Evolutionary conservation across 2,329 filamentous ascomycete genomes (phyloP).

Genomic region (Exophiala lecanii-corni): DNA sequence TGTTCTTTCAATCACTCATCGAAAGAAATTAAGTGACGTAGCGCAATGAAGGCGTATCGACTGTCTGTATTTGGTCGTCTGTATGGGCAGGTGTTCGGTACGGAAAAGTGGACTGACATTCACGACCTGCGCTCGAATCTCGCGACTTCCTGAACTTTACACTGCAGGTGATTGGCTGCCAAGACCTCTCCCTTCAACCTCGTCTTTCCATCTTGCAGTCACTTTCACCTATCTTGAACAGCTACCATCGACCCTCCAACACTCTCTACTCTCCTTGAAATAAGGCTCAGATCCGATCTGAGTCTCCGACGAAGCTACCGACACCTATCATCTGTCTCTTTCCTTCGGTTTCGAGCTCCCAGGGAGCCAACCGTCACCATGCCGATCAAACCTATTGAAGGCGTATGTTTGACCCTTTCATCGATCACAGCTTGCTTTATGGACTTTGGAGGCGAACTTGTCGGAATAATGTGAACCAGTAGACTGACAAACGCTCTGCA

Average conservation of each 20-base stretch:
- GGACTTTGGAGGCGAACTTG: too few species aligned
- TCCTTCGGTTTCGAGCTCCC: slow-evolving; percentile 18
- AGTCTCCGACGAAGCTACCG: slow-evolving; percentile 5
- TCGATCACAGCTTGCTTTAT: too few species aligned
- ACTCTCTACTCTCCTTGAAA: slow-evolving; percentile 21
- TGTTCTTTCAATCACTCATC: too few species aligned
- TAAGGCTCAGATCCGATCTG: slow-evolving; percentile 24
- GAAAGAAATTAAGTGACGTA: too few species aligned
- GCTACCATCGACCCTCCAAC: slow-evolving; percentile 24
- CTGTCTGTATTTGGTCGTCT: too few species aligned
- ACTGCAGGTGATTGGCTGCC: not conserved
- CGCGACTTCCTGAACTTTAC: not conserved
- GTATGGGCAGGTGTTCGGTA: not conserved
- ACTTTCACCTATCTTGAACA: slow-evolving; percentile 19
- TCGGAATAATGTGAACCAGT: too few species aligned
- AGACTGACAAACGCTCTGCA: slow-evolving; percentile 31
- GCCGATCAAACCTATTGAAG: slow-evolving; percentile 44
- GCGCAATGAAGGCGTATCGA: too few species aligned
- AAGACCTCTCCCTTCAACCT: slow-evolving; percentile 10
- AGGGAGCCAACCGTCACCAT: slow-evolving; percentile 31
- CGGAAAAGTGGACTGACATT: slow-evolving; percentile 3
- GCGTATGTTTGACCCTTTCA: slow-evolving; percentile 37
- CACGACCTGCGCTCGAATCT: too few species aligned
- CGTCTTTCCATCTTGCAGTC: not conserved
- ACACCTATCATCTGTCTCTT: not conserved